Conservation (phyloP, 2,329 filamentous ascomycete species). For the Pyrenochaeta sp. region DNA sequence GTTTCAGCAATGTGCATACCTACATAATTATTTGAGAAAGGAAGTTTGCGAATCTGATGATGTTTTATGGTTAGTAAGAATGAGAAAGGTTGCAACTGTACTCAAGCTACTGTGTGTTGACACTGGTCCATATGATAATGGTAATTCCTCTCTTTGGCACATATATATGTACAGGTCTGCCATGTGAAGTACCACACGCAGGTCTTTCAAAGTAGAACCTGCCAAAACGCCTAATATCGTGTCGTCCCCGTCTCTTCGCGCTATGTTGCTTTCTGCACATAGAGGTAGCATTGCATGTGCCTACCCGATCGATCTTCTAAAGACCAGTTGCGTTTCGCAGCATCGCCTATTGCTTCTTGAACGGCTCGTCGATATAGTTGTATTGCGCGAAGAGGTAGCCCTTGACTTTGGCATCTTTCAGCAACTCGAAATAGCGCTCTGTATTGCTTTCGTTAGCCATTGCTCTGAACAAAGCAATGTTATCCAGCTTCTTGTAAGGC, state of each 20-base stretch:
- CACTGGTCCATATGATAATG: slow-evolving; percentile 1
- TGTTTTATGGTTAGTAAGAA: neutral
- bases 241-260: slow-evolving; percentile 13
- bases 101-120: slow-evolving; percentile 10
- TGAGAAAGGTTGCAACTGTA: slow-evolving; percentile 2
- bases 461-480: neutral
- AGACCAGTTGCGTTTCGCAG: slow-evolving; percentile 1
- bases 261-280: slow-evolving; percentile 8
- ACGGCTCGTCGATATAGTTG: slow-evolving; percentile 66
- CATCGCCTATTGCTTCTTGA: slow-evolving; percentile 46
- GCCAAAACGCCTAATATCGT: slow-evolving; percentile 18
- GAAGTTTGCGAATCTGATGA: neutral
- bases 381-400: slow-evolving; percentile 83
- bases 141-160: slow-evolving; percentile 24
- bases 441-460: slow-evolving; percentile 35
- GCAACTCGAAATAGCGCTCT: slow-evolving; percentile 82
- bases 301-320: neutral
- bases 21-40: neutral
- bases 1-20: neutral
- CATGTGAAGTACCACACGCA: slow-evolving; percentile 24
- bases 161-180: slow-evolving; percentile 45
- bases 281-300: neutral
- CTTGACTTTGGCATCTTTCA: slow-evolving; percentile 79
- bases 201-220: slow-evolving; percentile 13
- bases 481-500: neutral